These are phyloP conservation scores for Dryas alaskensis DNA, from an alignment of 306 rosid species.

Conservation along the genomic window DNA sequence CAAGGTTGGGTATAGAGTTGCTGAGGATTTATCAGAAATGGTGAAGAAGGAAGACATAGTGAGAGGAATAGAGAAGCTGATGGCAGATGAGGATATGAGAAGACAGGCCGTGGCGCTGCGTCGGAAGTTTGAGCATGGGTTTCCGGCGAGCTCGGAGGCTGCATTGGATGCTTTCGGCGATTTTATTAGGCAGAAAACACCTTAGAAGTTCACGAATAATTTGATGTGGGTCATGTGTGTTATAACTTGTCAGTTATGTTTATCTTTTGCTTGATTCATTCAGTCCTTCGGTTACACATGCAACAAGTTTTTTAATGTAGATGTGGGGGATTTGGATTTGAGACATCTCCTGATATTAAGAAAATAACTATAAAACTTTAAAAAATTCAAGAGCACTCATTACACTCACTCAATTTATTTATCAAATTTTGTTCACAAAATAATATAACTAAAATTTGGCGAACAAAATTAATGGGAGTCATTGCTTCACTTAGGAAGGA, in stretches of 20 bases:
- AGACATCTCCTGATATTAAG: too few relatives aligned
- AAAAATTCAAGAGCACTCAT: too few relatives aligned
- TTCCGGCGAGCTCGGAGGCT: conserved; percentile 21
- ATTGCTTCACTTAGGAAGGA: too few relatives aligned
- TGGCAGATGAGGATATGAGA: conserved; percentile 23
- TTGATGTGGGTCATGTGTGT: background rate
- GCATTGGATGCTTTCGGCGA: conserved; percentile 23
- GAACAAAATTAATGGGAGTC: too few relatives aligned
- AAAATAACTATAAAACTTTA: too few relatives aligned
- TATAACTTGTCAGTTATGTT: background rate
- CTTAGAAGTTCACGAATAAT: background rate
- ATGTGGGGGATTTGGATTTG: too few relatives aligned
- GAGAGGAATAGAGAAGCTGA: conserved; percentile 25
- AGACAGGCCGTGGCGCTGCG: background rate
- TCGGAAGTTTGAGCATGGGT: conserved; percentile 7
- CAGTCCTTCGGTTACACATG: background rate
- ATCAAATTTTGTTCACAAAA: too few relatives aligned
- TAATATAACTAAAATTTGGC: too few relatives aligned
- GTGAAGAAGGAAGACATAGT: conserved; percentile 17
- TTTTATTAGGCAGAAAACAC: conserved; percentile 16
- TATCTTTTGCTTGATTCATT: background rate
- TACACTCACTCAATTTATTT: too few relatives aligned
- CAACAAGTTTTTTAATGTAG: background rate
- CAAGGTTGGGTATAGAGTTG: conserved; percentile 18
- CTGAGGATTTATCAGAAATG: conserved; percentile 2